Base-by-base conservation (phyloP, 805 yeast genomes). In the Candida sithepensis region DNA sequence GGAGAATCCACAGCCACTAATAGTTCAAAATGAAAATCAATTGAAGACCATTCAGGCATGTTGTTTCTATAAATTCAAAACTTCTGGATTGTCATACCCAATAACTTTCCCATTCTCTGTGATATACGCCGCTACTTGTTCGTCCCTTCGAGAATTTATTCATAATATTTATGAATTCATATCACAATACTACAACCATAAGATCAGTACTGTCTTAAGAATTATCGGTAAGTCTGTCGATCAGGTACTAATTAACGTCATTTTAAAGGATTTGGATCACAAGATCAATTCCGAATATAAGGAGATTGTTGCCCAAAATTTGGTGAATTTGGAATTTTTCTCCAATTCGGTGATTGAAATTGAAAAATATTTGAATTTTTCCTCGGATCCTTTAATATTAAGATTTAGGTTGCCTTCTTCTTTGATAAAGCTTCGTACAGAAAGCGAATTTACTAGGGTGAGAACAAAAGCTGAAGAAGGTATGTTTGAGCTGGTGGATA, bases 1-100 rank as follows among this genome's bases (percentile, higher is more conserved):
- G 21, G 97, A 92, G 61, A 94, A 88, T 62, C 88, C 88, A 54
- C 88, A 88, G 89, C 96, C 97, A 12, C 77, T 90, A 70, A 78
- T 78, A 0, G 81, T 90, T 28, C 77, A 82, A 51, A 81, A 81
- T 43, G 63, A 68, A 37, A 69, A 72, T 12, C 76, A 85, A 43
- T 88, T 82, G 62, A 79, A 80, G 51, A 80, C 86, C 30, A 71
- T 84, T 49, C 73, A 72, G 21, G 76, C 79, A 1, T 75, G 74
- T 4, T 61, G 67, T 26, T 66, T 64, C 45, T 60, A 58, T 41
- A 53, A 49, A 36, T 51, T 59, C 41, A 52, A 49, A 26, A 48
- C 48, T 6, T 49, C 54, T 14, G 60, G 62, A 43, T 65, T 59
- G 53, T 66, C 61, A 7, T 79, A 78, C 48, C 85, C 88, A 2